Percentiles rank a stretch among this genome's conserved stretches.
Evolutionary conservation across 192 early-diverging fungal genomes (phyloP).

Genomic region (Linnemannia elongata): DNA sequence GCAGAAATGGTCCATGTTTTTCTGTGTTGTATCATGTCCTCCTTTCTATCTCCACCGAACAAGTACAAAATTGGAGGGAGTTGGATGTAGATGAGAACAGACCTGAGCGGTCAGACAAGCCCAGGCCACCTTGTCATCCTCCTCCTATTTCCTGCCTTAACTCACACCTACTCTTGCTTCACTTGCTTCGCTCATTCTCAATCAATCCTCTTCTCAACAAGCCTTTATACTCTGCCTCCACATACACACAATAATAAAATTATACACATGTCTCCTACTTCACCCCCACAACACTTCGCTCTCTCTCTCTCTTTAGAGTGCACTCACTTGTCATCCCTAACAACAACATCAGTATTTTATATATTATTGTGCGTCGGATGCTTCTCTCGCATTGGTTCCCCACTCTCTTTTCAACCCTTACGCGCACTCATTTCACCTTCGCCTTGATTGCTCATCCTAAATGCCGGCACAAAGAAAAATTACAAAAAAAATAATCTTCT

Average conservation of each 20-base stretch:
- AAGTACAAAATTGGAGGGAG: too few relatives aligned
- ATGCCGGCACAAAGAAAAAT: not conserved
- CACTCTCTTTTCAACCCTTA: not conserved
- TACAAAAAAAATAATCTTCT: not conserved
- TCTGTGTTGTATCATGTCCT: too few relatives aligned
- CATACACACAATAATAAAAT: not conserved
- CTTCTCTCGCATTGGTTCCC: constrained; percentile 3
- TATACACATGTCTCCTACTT: not conserved
- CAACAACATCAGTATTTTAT: too few relatives aligned
- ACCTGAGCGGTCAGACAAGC: too few relatives aligned
- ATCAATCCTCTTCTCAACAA: not conserved
- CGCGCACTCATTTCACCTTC: not conserved
- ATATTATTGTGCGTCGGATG: not conserved
- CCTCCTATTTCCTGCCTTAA: too few relatives aligned
- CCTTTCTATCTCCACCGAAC: too few relatives aligned
- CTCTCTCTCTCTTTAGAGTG: not conserved
- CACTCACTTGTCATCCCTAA: not conserved
- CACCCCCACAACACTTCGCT: not conserved
- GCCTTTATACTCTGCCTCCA: not conserved
- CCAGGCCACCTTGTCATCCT: too few relatives aligned
- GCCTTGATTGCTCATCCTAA: not conserved
- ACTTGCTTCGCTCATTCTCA: too few relatives aligned
- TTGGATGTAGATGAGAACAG: too few relatives aligned
- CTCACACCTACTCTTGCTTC: too few relatives aligned
- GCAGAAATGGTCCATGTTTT: too few relatives aligned